phyloP scores from a whole-genome alignment of 371 early-diverging fungal species.

The Batrachochytrium dendrobatidis region DNA sequence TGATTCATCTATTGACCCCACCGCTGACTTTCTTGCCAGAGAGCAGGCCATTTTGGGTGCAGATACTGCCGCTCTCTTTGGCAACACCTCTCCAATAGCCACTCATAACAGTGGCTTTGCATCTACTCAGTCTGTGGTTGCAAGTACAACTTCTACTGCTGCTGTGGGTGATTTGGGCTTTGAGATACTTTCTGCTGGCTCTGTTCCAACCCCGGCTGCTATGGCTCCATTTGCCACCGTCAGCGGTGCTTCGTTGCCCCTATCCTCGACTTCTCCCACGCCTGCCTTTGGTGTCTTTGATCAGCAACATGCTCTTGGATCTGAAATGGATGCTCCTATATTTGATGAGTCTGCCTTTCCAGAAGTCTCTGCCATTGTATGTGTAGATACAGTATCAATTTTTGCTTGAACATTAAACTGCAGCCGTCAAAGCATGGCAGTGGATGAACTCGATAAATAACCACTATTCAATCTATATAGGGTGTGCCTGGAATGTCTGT shows the following conservation, averaged over 20 bases:
- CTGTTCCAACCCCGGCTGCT: neutral
- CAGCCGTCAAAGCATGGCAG: too few relatives aligned
- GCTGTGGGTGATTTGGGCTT: neutral
- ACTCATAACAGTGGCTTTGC: conserved; percentile 5
- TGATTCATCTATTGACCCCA: conserved; percentile 51
- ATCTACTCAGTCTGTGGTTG: neutral
- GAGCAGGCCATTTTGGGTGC: conserved; percentile 73
- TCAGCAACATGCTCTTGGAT: too few relatives aligned
- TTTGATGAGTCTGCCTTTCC: conserved; percentile 6
- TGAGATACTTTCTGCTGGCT: neutral
- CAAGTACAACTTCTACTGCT: neutral
- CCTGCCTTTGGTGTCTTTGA: too few relatives aligned
- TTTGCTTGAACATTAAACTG: too few relatives aligned
- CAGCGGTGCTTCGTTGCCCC: too few relatives aligned
- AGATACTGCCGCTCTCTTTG: conserved; percentile 41
- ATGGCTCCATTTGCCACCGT: too few relatives aligned
- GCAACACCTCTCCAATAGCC: conserved; percentile 7
- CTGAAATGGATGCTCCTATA: too few relatives aligned
- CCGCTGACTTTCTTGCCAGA: conserved; percentile 85
- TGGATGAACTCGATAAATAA: too few relatives aligned
- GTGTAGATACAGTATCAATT: neutral
- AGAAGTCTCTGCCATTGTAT: conserved; percentile 3
- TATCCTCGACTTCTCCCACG: too few relatives aligned
- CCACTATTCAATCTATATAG: too few relatives aligned
- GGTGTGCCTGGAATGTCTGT: neutral